A percentile compares a stretch with the other conserved stretches of the same genome.
phyloP scores from a whole-genome alignment of 345 rosid genomes.

The Euphorbia pulcherrima region DNA sequence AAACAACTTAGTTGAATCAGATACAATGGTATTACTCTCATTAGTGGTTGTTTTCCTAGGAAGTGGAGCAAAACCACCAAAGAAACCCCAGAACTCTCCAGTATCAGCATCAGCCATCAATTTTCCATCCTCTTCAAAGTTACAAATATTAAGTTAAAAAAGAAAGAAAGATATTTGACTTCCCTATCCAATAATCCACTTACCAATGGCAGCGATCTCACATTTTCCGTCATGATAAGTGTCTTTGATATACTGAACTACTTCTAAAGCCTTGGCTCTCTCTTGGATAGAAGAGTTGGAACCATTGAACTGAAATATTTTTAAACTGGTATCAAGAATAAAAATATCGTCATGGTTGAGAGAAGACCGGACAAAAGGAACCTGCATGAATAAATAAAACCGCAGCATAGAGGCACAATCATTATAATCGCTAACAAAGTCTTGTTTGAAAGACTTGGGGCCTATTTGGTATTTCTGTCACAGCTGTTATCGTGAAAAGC shows the following conservation, averaged over 20 bases:
- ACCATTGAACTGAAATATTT: conserved; percentile 94
- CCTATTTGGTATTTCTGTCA: too few relatives aligned
- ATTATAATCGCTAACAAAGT: neutral
- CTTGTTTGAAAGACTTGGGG: neutral
- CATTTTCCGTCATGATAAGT: conserved; percentile 95
- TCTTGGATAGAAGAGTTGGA: conserved; percentile 95
- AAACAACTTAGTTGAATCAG: conserved; percentile 51
- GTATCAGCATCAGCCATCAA: conserved; percentile 98
- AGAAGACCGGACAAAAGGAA: conserved; percentile 85
- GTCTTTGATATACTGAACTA: conserved; percentile 93
- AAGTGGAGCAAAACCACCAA: conserved; percentile 99
- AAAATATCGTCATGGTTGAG: conserved; percentile 95
- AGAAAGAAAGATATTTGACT: neutral
- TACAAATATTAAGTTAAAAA: conserved; percentile 14
- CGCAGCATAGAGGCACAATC: neutral
- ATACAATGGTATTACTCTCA: conserved; percentile 45
- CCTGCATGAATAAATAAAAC: conserved; percentile 36
- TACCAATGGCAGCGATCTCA: conserved; percentile 88
- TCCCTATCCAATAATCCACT: conserved; percentile 32
- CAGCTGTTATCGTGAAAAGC: too few relatives aligned
- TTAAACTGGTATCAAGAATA: conserved; percentile 86
- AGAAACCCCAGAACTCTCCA: conserved; percentile 95
- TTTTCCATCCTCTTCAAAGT: conserved; percentile 77
- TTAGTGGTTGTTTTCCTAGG: conserved; percentile 61
- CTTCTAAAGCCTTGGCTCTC: conserved; percentile 98